Evolutionary conservation across 176 grass and related monocot genomes (phyloP), one percentile per base, ranked within the genome.

Genomic region (Ampelocalamus luodianensis): DNA sequence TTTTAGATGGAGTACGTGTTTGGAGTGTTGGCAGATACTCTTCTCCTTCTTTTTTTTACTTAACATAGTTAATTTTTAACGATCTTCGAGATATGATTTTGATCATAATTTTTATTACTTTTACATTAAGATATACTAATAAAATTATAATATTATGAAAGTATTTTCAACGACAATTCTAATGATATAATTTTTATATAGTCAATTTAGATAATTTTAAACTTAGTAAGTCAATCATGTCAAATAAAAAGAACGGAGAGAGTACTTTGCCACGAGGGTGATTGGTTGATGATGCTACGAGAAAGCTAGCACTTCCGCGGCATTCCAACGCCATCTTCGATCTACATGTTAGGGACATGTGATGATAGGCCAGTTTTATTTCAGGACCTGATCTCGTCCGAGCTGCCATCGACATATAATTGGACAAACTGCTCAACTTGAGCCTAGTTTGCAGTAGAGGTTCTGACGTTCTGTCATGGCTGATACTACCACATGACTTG

Each of bases 201-300:
- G n/a, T n/a, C n/a, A n/a, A n/a, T n/a, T n/a, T n/a, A n/a, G n/a
- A n/a, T n/a, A n/a, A n/a, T n/a, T n/a, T n/a, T n/a, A n/a, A n/a
- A n/a, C n/a, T n/a, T n/a, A n/a, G n/a, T n/a, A n/a, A n/a, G n/a
- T n/a, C n/a, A n/a, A n/a, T n/a, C n/a, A n/a, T n/a, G n/a, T n/a
- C n/a, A n/a, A n/a, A n/a, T n/a, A n/a, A n/a, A n/a, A n/a, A n/a
- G n/a, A n/a, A n/a, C n/a, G n/a, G n/a, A n/a, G n/a, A n/a, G n/a
- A n/a, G n/a, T n/a, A n/a, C 49, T 51, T 55, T 53, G 50, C 5
- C 17, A 20, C 20, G 45, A 75, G 71, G 17, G 24, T 37, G 69
- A 67, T 27, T 56, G 77, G 45, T 45, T 66, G 85, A 81, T 0
- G 49, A 59, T 68, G 55, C 48, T 53, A 74, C 22, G 36, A 51